Conservation (phyloP, 768 basidiomycete genomes). For the Artomyces pyxidatus region DNA sequence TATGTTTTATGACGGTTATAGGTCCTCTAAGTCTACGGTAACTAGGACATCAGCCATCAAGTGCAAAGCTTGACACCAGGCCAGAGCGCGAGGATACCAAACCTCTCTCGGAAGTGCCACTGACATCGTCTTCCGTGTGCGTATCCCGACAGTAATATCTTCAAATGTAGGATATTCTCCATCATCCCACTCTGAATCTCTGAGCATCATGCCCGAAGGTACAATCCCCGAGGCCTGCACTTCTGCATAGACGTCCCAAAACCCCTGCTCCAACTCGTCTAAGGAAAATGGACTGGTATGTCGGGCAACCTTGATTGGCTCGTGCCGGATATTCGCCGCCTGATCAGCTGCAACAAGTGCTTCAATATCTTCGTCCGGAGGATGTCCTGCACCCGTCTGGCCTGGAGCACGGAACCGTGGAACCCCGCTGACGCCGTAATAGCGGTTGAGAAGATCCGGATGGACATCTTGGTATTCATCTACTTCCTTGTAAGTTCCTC, state of each 20-base stretch:
- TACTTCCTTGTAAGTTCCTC: background rate
- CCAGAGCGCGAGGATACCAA: background rate
- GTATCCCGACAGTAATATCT: background rate
- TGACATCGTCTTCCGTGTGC: background rate
- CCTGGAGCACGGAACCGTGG: background rate
- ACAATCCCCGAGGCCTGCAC: background rate
- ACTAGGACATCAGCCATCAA: no score
- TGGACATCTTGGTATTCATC: slow-evolving; percentile 13
- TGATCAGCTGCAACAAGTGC: background rate
- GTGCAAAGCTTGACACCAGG: background rate
- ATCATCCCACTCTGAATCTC: slow-evolving; percentile 1
- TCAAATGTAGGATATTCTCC: slow-evolving; percentile 1
- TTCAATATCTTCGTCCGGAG: background rate
- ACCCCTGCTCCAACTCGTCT: background rate
- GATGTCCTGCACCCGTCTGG: background rate
- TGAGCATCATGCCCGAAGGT: background rate
- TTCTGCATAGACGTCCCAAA: background rate
- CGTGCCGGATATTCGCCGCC: background rate
- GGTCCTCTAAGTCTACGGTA: no score
- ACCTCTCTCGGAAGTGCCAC: background rate
- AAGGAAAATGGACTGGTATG: background rate
- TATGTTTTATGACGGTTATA: no score
- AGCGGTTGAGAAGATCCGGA: slow-evolving; percentile 12
- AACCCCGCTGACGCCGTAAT: slow-evolving; percentile 8
- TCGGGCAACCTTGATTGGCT: background rate